Evolutionary conservation across 2,329 filamentous ascomycete genomes (phyloP), one percentile per base, ranked within the genome.

Genomic region (Magnaporthales sp.): DNA sequence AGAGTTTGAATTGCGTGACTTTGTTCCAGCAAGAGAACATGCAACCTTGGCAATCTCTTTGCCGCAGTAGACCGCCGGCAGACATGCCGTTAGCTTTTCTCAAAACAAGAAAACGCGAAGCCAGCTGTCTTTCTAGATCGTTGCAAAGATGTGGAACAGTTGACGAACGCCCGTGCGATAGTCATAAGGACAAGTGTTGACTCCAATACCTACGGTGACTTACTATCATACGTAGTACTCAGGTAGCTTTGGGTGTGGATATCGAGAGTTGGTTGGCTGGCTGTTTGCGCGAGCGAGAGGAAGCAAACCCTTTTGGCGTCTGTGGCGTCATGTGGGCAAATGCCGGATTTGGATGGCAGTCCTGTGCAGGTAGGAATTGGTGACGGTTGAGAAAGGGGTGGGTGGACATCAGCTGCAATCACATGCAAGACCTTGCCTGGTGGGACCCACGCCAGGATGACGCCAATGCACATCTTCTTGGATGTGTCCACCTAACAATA

Each of bases 361-460:
- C 15, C 15, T 46, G 15, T 46, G 38, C 38, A 46, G 38, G 32
- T 38, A 38, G 10, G 32, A 32, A 32, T 32, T 8, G 31, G 9
- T 38, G 13, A 38, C 32, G 2, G 54, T 26, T 26, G 22, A 15
- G 56, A 29, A 29, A 58, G 10, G 54, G 54, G 22, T 13, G 22
- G n/a, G n/a, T 13, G n/a, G n/a, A n/a, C 54, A 8, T 3, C 22
- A 3, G 32, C 58, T n/a, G 29, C 22, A 66, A 66, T 66, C 65
- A 66, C 65, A 66, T 66, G 65, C 65, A 63, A 66, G 60, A 46
- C 5, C 27, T n/a, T 26, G 26, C 60, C 60, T 46, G 38, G 38
- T 46, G 38, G 38, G 15, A 19, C 8, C 38, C 7, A 38, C 19
- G 54, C 54, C 22, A 58, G 60, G 27, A 62, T 62, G 60, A 61